A percentile compares a stretch with the other conserved stretches of the same genome.
phyloP scores from a whole-genome alignment of 1,284 basidiomycete genomes.

The Ceratobasidium sp. region DNA sequence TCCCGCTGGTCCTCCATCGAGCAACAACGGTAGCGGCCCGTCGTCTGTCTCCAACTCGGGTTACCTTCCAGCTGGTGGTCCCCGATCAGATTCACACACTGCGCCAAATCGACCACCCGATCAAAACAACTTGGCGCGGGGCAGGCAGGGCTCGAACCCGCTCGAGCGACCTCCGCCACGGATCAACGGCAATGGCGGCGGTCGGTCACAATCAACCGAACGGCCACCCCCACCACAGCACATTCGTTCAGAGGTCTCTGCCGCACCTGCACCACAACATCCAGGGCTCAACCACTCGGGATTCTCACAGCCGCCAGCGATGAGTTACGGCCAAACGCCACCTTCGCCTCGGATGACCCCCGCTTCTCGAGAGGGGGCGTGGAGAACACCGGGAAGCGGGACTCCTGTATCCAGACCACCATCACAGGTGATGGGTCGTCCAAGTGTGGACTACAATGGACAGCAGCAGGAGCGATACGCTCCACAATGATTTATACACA shows the following conservation, averaged over 20 bases:
- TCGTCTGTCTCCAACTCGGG: background rate
- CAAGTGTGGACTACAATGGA: constrained; percentile 18
- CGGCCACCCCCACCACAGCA: constrained; percentile 22
- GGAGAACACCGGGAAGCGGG: background rate
- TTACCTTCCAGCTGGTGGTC: constrained; percentile 14
- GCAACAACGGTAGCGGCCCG: background rate
- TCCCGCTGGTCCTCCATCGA: background rate
- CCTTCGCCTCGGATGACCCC: constrained; percentile 28
- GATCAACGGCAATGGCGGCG: constrained; percentile 31
- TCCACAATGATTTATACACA: constrained; percentile 11
- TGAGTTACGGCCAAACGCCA: background rate
- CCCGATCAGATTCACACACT: constrained; percentile 27
- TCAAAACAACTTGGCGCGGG: constrained; percentile 20
- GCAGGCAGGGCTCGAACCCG: constrained; percentile 24
- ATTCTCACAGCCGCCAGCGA: constrained; percentile 11
- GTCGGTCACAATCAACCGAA: constrained; percentile 21
- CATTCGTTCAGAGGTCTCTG: constrained; percentile 20
- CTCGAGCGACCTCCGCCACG: constrained; percentile 31
- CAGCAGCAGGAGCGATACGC: constrained; percentile 21
- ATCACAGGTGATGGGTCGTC: constrained; percentile 26
- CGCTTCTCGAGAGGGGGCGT: background rate
- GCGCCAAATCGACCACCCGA: constrained; percentile 2
- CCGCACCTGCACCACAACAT: constrained; percentile 5
- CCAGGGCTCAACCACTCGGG: constrained; percentile 6
- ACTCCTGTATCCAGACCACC: constrained; percentile 17